Evolutionary conservation across 2,329 filamentous ascomycete species (phyloP), one percentile per base, ranked within the genome.

Genomic region (Aspergillus sp.): DNA sequence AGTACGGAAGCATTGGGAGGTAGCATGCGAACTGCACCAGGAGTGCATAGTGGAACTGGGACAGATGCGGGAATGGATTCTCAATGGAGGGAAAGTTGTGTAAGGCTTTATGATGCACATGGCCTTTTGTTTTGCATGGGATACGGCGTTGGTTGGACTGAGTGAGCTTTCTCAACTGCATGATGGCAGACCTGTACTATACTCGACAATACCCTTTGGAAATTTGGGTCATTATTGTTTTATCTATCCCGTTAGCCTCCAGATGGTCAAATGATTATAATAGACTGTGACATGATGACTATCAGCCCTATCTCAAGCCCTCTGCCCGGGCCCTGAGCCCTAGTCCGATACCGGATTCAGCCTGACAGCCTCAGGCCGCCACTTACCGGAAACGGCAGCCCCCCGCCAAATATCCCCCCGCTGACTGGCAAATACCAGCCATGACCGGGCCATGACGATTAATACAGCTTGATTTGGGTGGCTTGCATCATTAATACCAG

Each of bases 1-100:
- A 38, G 69, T 73, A 37, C 59, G 68, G n/a, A 61, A 67, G 42
- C 71, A 73, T 52, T 75, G 71, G 72, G 67, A 73, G 34, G 64
- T 73, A 10, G 70, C 71, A 4, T 68, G 66, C 45, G 72, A 75
- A 43, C 50, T 65, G 45, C 73, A 76, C 50, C 57, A 64, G 30
- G 61, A 67, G 8, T 68, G 65, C 51, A 66, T 76, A 44, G 43
- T 62, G 34, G 63, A 67, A 19, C 58, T 75, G 32, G 68, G 67
- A 4, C 50, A 59, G 28, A 50, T 68, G 42, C 63, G 70, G 26
- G 57, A 69, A 33, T 67, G 62, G 62, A 61, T 70, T 33, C 51
- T 56, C 6, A 53, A 56, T 38, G 63, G 64, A 19, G 64, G 65
- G 1, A 65, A 56, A 33, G 45, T 64, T 9, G 48, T 54, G 4